phyloP scores from a whole-genome alignment of 2,329 filamentous ascomycete species.

The Didymella keratinophila region DNA sequence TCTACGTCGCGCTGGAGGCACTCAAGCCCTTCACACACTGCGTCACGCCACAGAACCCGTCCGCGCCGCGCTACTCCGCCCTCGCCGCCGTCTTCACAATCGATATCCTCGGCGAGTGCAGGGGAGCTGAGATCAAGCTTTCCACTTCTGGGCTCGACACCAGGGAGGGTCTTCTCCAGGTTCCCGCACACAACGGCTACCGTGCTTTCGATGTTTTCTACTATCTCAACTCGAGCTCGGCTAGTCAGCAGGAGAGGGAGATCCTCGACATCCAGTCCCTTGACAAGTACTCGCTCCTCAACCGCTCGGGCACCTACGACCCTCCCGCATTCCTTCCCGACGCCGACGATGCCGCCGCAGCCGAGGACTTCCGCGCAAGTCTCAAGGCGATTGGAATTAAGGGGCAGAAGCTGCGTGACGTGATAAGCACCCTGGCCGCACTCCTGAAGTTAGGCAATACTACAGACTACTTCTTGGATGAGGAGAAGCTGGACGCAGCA shows the following conservation, averaged over 20 bases:
- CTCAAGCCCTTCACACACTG: constrained; percentile 86
- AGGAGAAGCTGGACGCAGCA: constrained; percentile 81
- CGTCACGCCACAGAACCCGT: constrained; percentile 89
- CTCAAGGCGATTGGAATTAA: constrained; percentile 95
- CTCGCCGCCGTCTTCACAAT: constrained; percentile 83
- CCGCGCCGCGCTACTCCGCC: constrained; percentile 78
- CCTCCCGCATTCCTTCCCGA: constrained; percentile 90
- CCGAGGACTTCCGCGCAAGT: constrained; percentile 88
- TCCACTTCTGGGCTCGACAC: constrained; percentile 91
- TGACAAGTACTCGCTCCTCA: constrained; percentile 78
- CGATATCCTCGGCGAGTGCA: constrained; percentile 79
- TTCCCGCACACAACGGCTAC: constrained; percentile 81
- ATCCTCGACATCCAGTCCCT: constrained; percentile 82
- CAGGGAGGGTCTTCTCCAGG: constrained; percentile 76
- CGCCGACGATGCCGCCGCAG: constrained; percentile 88
- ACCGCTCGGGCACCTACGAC: constrained; percentile 82
- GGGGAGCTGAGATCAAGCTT: constrained; percentile 76
- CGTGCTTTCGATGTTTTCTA: constrained; percentile 98
- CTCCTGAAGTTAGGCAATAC: constrained; percentile 92
- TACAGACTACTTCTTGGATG: constrained; percentile 82
- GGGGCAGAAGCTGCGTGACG: constrained; percentile 78
- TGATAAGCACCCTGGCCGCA: constrained; percentile 86
- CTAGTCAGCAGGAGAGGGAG: constrained; percentile 86
- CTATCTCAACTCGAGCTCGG: constrained; percentile 91
- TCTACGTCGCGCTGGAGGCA: constrained; percentile 81